phyloP scores from a whole-genome alignment of 176 grass and related monocot species.

The Rhipidocladum racemiflorum region DNA sequence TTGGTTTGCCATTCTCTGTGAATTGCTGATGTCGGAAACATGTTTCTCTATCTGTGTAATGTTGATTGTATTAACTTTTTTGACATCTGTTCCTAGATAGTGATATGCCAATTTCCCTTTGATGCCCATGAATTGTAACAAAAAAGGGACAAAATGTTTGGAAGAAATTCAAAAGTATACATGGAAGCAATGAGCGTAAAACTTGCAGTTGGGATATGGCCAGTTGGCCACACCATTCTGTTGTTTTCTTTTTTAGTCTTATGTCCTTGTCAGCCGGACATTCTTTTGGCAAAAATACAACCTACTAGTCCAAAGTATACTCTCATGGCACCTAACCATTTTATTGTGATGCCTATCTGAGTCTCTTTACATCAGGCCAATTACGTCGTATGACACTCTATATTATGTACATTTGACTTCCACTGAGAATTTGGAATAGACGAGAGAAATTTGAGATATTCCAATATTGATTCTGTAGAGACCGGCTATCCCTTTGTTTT shows the following conservation, averaged over 20 bases:
- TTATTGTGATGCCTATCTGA: background rate
- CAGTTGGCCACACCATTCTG: background rate
- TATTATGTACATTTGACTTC: slow-evolving; percentile 13
- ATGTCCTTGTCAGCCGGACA: slow-evolving; percentile 28
- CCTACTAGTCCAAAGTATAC: slow-evolving; percentile 16
- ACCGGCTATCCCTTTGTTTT: background rate
- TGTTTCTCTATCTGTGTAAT: background rate
- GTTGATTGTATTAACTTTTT: background rate
- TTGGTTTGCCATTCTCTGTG: background rate
- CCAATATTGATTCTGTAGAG: background rate
- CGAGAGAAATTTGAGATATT: background rate
- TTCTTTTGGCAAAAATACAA: slow-evolving; percentile 25
- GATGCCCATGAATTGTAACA: background rate
- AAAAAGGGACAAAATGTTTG: background rate
- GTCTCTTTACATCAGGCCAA: background rate
- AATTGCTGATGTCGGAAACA: background rate
- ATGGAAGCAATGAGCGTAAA: background rate
- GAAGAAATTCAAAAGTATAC: background rate
- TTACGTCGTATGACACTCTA: background rate
- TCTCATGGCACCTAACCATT: background rate
- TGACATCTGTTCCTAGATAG: background rate
- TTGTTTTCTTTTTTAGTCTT: slow-evolving; percentile 22
- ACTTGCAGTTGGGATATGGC: background rate
- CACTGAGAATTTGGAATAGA: background rate
- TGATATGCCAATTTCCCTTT: background rate